These are phyloP conservation scores for Colletotrichum liriopes DNA, from an alignment of 2,329 filamentous ascomycete genomes.

Conservation along the genomic window DNA sequence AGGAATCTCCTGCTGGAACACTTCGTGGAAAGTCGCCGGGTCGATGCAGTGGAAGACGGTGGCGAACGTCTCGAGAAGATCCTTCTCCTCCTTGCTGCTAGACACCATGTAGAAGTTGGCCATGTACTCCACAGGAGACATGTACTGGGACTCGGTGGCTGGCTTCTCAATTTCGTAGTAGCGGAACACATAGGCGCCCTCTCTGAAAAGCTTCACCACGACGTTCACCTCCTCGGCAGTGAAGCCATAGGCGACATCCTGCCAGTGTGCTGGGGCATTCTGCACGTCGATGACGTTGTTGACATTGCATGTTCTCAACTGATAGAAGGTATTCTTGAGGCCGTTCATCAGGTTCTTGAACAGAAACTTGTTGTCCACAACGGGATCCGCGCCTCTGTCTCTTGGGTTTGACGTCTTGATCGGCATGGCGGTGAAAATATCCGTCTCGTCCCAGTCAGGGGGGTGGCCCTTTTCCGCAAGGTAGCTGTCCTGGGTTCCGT, in stretches of 20 bases:
- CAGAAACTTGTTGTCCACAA: constrained; percentile 96
- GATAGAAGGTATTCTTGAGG: constrained; percentile 96
- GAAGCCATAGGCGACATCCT: constrained; percentile 96
- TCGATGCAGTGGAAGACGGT: constrained; percentile 99
- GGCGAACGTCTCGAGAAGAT: constrained; percentile 95
- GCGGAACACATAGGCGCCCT: constrained; percentile 95
- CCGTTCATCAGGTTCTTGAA: constrained; percentile 98
- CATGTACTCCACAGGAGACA: constrained; percentile 91
- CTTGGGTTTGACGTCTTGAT: constrained; percentile 95
- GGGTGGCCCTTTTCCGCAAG: constrained; percentile 84
- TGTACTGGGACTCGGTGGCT: constrained; percentile 78
- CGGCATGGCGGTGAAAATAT: constrained; percentile 96
- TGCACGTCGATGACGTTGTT: constrained; percentile 76
- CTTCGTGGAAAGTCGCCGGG: constrained; percentile 97
- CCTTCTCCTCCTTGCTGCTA: constrained; percentile 96
- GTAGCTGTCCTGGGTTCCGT: constrained; percentile 79
- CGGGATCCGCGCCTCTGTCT: constrained; percentile 90
- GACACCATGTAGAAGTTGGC: constrained; percentile 96
- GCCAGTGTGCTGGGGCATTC: constrained; percentile 91
- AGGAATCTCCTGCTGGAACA: constrained; percentile 97
- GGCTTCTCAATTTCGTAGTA: constrained; percentile 95
- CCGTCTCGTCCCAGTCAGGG: constrained; percentile 97
- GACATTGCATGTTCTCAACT: constrained; percentile 91
- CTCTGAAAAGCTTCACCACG: constrained; percentile 96
- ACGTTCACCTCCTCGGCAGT: constrained; percentile 97